Percentiles rank a stretch among this genome's conserved stretches.
Conservation (phyloP, 768 basidiomycete species). For the Asterophora lycoperdoides region DNA sequence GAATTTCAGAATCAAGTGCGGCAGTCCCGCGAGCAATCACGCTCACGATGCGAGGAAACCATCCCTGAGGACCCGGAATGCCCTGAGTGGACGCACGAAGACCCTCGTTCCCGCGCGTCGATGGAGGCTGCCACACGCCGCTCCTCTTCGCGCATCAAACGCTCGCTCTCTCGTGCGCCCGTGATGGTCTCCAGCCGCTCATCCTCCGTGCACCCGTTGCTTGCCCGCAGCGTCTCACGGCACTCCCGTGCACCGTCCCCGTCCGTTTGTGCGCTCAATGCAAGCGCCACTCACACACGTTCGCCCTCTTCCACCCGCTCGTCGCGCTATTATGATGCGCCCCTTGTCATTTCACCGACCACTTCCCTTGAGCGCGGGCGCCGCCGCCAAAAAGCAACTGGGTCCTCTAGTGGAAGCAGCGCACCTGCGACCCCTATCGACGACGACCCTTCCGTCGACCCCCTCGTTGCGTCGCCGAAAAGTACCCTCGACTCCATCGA, state of each 20-base stretch:
- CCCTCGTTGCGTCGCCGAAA: constrained; percentile 9
- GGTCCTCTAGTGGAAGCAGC: constrained; percentile 27
- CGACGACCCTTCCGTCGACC: constrained; percentile 15
- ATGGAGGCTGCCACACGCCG: constrained; percentile 35
- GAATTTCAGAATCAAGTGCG: background rate
- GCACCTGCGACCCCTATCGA: constrained; percentile 44
- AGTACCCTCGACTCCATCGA: constrained; percentile 18
- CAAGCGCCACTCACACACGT: background rate
- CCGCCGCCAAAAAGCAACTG: constrained; percentile 21
- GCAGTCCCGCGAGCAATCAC: constrained; percentile 27
- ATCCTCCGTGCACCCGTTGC: constrained; percentile 31
- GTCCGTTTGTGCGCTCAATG: constrained; percentile 14
- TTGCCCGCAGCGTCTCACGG: constrained; percentile 39
- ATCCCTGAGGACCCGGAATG: constrained; percentile 20
- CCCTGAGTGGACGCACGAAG: constrained; percentile 26
- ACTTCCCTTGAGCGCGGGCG: constrained; percentile 34
- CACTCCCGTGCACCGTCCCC: constrained; percentile 28
- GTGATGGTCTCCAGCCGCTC: constrained; percentile 33
- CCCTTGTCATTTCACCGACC: constrained; percentile 20
- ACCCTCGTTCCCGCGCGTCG: constrained; percentile 23
- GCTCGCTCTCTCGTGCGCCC: constrained; percentile 51
- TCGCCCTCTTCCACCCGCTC: constrained; percentile 14
- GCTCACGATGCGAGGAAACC: constrained; percentile 21
- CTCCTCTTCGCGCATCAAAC: constrained; percentile 37
- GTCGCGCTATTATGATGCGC: constrained; percentile 21